phyloP scores from a whole-genome alignment of 495 filamentous ascomycete species.

The Xylaria nigripes region DNA sequence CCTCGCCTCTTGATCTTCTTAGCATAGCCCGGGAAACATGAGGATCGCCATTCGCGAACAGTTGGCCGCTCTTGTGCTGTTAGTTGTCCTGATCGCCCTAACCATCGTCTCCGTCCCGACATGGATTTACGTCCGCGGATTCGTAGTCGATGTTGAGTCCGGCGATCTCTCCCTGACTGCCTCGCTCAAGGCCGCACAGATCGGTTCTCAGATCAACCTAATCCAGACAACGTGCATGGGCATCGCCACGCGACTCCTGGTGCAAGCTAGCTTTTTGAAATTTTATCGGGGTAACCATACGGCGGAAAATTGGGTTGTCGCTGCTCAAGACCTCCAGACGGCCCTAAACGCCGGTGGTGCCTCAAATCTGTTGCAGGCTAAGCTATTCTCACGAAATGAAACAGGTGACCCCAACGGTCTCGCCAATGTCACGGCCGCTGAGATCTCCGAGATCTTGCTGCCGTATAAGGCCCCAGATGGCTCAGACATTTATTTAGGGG shows the following conservation, averaged over 20 bases:
- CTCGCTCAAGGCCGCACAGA: conserved; percentile 72
- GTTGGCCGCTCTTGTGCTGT: conserved; percentile 63
- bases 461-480: conserved; percentile 54
- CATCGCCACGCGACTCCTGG: conserved; percentile 57
- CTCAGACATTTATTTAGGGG: conserved; percentile 47
- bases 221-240: conserved; percentile 61
- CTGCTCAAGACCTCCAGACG: conserved; percentile 50
- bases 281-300: conserved; percentile 53
- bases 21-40: conserved; percentile 49
- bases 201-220: conserved; percentile 65
- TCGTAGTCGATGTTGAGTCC: conserved; percentile 54
- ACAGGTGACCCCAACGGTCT: conserved; percentile 45
- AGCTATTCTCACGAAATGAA: conserved; percentile 55
- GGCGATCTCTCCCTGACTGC: conserved; percentile 65
- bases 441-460: conserved; percentile 40
- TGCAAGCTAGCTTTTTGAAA: conserved; percentile 52
- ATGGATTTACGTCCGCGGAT: conserved; percentile 69
- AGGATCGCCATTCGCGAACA: conserved; percentile 78
- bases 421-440: conserved; percentile 51
- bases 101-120: conserved; percentile 42
- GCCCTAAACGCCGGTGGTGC: conserved; percentile 48
- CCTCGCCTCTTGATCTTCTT: conserved; percentile 14
- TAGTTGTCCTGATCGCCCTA: conserved; percentile 60
- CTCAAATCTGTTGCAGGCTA: conserved; percentile 55
- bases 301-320: conserved; percentile 45